A percentile compares a stretch with the other conserved stretches of the same genome.
Conservation (phyloP, 2,329 filamentous ascomycete species). For the Microthyrium microscopicum region DNA sequence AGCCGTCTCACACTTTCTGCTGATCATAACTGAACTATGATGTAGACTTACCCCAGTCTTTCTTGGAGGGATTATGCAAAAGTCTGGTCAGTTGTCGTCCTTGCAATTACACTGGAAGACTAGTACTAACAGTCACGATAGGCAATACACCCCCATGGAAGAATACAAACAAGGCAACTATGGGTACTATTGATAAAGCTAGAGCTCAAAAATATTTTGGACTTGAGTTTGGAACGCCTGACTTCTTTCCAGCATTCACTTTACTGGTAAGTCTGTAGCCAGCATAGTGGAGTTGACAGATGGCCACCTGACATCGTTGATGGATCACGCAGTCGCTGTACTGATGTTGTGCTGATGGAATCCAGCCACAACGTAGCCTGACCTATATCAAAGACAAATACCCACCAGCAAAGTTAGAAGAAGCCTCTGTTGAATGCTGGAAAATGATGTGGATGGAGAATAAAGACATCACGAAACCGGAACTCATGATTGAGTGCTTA, state of each 20-base stretch:
- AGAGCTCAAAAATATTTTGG: slow-evolving; percentile 37
- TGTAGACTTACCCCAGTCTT: neutral
- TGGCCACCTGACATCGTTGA: too few species aligned
- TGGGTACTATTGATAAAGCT: slow-evolving; percentile 33
- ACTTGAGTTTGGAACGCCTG: slow-evolving; percentile 24
- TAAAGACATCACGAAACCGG: slow-evolving; percentile 41
- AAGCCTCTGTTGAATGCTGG: slow-evolving; percentile 39
- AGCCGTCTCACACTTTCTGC: neutral
- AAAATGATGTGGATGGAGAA: slow-evolving; percentile 45
- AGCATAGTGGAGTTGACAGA: too few species aligned
- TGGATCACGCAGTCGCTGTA: too few species aligned
- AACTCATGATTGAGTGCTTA: slow-evolving; percentile 31
- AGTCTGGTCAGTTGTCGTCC: slow-evolving; percentile 19
- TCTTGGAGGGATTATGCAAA: slow-evolving; percentile 25
- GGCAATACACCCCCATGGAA: slow-evolving; percentile 64
- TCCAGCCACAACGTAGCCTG: slow-evolving; percentile 48
- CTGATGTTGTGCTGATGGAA: slow-evolving; percentile 16
- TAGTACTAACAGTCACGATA: slow-evolving; percentile 13
- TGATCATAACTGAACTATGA: neutral
- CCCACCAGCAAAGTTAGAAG: slow-evolving; percentile 32
- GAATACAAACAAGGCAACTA: slow-evolving; percentile 48
- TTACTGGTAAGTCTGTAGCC: slow-evolving; percentile 24
- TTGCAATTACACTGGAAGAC: slow-evolving; percentile 5
- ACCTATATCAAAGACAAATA: slow-evolving; percentile 47
- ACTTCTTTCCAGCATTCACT: slow-evolving; percentile 38